Evolutionary conservation across 2,329 filamentous ascomycete genomes (phyloP), one percentile per base, ranked within the genome.

Genomic region (Dendryphion nanum): DNA sequence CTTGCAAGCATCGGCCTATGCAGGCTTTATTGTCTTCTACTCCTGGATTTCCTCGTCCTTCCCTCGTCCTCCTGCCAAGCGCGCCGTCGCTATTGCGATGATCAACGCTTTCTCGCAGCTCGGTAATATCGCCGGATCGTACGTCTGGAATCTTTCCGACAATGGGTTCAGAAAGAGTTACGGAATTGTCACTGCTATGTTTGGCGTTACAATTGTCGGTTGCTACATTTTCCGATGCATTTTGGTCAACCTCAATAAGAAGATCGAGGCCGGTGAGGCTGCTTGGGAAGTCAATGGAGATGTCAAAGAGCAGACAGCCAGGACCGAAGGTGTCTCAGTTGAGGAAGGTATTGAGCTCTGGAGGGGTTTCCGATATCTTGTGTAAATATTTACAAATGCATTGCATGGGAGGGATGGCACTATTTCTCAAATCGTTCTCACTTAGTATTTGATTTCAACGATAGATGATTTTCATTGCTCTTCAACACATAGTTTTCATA

Each of bases 151-250:
- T 37, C 68, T 83, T 33, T 64, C 70, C 17, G 78, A 73, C 0
- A 74, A 83, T 44, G 81, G 81, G 0, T 83, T 73, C 67, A 73
- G 80, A 46, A 75, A 78, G 66, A 82, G 78, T 44, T 83, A 83
- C 50, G 80, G 78, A 3, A 80, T 84, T 39, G 81, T 83, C 4
- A 73, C 76, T 8, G 70, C 77, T 53, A 83, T 83, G 80, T 83
- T 82, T 52, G 78, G 77, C 4, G 50, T 79, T 29, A 78, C 80
- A 0, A 74, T 81, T 21, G 24, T 70, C 0, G 78, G 77, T 4
- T 81, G 74, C 42, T 56, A 44, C 18, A 38, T 57, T 10, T 63
- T 64, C 40, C 56, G 44, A 41, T 10, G 55, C 2, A 53, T 64
- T 18, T 23, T 64, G 18, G 31, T 53, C 16, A 38, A 44, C 1